phyloP scores from a whole-genome alignment of 2,329 filamentous ascomycete genomes.

The Phaeosphaeria sp. region DNA sequence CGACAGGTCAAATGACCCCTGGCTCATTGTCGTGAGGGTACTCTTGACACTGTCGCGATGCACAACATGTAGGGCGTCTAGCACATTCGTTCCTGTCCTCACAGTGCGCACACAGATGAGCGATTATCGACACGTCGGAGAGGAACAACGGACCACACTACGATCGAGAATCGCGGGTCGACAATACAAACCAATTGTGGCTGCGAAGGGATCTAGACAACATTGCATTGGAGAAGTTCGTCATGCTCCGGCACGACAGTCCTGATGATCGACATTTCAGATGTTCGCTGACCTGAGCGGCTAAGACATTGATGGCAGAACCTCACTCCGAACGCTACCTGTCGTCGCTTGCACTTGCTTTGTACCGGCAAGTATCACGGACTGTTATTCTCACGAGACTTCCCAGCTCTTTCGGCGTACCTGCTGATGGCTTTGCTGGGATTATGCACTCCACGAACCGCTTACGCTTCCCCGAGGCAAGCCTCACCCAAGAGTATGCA shows the following conservation, averaged over 20 bases:
- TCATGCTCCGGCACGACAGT: not conserved
- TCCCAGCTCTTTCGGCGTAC: not conserved
- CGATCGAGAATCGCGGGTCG: not conserved
- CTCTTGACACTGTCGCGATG: conserved; percentile 19
- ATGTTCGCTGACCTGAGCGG: not conserved
- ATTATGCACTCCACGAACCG: not conserved
- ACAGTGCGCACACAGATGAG: not conserved
- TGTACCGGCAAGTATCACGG: not conserved
- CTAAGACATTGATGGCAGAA: not conserved
- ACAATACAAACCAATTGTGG: not conserved
- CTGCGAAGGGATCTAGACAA: not conserved
- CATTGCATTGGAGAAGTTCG: not conserved
- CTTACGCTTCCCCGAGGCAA: not conserved
- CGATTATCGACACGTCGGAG: not conserved
- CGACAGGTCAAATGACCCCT: conserved; percentile 34
- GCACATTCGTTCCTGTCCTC: conserved; percentile 5
- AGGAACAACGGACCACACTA: not conserved
- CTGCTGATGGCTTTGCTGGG: not conserved
- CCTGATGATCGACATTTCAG: not conserved
- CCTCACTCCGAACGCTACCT: not conserved
- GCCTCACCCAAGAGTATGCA: not conserved
- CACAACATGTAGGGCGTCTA: conserved; percentile 14
- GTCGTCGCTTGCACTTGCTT: not conserved
- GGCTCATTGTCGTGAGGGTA: conserved; percentile 30
- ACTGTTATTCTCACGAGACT: not conserved